phyloP scores from a whole-genome alignment of 2,329 filamentous ascomycete genomes.

The Lachnellula arida region DNA sequence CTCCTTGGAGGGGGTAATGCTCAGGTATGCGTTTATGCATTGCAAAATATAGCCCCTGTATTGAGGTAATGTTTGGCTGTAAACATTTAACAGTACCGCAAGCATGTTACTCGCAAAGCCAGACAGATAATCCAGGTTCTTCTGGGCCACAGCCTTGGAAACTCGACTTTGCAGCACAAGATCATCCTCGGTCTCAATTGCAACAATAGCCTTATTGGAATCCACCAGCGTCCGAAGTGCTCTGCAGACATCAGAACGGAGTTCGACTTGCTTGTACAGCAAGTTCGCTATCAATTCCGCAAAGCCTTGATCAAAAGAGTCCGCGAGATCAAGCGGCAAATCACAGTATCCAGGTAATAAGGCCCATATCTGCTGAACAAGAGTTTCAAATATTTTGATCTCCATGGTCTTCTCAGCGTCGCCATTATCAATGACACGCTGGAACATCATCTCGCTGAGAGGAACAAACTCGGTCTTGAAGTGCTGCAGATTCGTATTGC shows the following conservation, averaged over 20 bases:
- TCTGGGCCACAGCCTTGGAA: constrained; percentile 66
- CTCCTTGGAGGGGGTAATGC: constrained; percentile 74
- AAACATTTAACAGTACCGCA: constrained; percentile 97
- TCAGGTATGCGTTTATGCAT: constrained; percentile 91
- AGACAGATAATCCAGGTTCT: constrained; percentile 78
- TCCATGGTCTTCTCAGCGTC: constrained; percentile 86
- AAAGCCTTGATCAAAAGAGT: constrained; percentile 80
- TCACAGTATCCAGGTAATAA: constrained; percentile 93
- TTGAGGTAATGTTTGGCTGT: constrained; percentile 91
- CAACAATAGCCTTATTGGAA: constrained; percentile 78
- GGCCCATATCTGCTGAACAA: constrained; percentile 94
- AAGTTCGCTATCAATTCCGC: constrained; percentile 89
- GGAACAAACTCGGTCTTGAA: constrained; percentile 85
- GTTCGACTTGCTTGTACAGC: constrained; percentile 83
- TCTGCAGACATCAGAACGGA: constrained; percentile 83
- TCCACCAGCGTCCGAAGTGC: constrained; percentile 84
- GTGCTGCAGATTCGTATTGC: constrained; percentile 80
- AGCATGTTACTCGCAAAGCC: constrained; percentile 81
- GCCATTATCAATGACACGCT: constrained; percentile 79
- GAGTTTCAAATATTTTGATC: constrained; percentile 94
- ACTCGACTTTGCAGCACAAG: constrained; percentile 74
- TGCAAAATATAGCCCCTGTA: constrained; percentile 86
- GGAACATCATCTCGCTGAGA: constrained; percentile 84
- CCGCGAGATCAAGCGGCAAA: constrained; percentile 71
- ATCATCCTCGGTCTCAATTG: constrained; percentile 61